These are phyloP conservation scores for Dendrobium nobile DNA, from an alignment of 106 monocot genomes.

Conservation along the genomic window DNA sequence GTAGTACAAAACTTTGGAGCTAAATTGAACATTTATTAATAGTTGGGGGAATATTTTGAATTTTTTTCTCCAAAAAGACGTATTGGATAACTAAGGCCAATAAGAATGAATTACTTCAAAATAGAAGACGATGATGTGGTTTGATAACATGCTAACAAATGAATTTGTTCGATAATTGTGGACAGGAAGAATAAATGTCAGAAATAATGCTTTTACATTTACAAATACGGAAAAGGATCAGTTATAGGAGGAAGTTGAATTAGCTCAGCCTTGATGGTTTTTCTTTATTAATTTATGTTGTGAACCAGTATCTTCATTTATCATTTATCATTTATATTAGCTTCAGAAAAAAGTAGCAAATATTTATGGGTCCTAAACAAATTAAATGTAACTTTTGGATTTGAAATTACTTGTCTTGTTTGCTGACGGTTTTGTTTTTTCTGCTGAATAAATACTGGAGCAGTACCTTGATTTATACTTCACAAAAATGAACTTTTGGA, in stretches of 20 bases:
- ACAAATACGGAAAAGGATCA: neutral
- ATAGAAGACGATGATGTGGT: too few species aligned
- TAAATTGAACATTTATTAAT: too few species aligned
- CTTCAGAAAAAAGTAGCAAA: too few species aligned
- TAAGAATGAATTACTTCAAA: too few species aligned
- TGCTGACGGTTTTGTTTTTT: neutral
- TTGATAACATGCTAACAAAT: neutral
- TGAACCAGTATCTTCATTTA: too few species aligned
- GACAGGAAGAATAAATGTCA: neutral
- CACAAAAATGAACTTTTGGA: neutral
- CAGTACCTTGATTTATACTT: neutral
- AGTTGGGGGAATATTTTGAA: too few species aligned
- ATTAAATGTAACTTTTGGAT: neutral
- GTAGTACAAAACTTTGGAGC: too few species aligned
- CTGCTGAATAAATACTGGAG: neutral
- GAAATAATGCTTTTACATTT: neutral
- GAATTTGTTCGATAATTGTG: neutral
- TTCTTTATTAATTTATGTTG: neutral
- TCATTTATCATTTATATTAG: too few species aligned
- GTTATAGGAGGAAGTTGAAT: neutral
- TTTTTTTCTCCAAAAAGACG: too few species aligned
- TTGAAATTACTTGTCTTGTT: neutral
- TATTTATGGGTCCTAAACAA: too few species aligned
- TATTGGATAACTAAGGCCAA: too few species aligned
- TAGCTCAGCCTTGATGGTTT: neutral